Conservation (phyloP, 495 filamentous ascomycete species). For the Neurospora tetraspora region DNA sequence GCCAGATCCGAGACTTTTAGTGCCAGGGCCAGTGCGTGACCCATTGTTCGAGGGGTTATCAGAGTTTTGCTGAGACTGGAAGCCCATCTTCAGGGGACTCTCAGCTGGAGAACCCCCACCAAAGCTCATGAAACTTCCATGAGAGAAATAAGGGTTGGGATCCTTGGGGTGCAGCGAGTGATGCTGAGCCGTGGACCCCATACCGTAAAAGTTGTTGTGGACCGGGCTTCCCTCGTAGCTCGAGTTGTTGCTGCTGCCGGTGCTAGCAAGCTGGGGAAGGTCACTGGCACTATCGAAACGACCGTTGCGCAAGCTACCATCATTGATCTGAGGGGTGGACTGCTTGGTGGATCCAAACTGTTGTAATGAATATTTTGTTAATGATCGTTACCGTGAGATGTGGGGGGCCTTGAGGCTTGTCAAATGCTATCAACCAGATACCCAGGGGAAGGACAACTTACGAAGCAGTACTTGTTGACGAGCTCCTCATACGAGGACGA, state of each 20-base stretch:
- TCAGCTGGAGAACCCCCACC: conserved; percentile 22
- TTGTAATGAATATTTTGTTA: conserved; percentile 8
- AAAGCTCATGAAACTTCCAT: not conserved
- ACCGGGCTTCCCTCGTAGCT: conserved; percentile 30
- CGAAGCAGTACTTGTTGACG: conserved; percentile 96
- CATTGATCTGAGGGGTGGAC: conserved; percentile 25
- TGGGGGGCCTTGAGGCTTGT: conserved; percentile 9
- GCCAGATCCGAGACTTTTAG: not conserved
- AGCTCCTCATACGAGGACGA: conserved; percentile 88
- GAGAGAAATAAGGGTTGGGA: conserved; percentile 26
- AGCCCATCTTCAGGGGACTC: conserved; percentile 13
- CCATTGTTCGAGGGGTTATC: conserved; percentile 6
- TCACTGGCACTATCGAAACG: conserved; percentile 28
- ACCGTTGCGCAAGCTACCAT: conserved; percentile 19
- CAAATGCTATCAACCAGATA: not conserved
- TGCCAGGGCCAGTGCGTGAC: not conserved
- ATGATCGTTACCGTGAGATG: not conserved
- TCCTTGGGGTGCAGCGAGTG: conserved; percentile 25
- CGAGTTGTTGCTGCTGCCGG: conserved; percentile 21
- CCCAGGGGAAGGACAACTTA: conserved; percentile 48
- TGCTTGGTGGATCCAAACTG: conserved; percentile 40
- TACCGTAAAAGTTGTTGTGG: conserved; percentile 21
- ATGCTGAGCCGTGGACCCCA: conserved; percentile 26
- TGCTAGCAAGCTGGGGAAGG: conserved; percentile 8
- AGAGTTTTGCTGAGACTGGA: conserved; percentile 6